Evolutionary conservation across 2,329 filamentous ascomycete genomes (phyloP).

Genomic region (Aspergillus hortae): DNA sequence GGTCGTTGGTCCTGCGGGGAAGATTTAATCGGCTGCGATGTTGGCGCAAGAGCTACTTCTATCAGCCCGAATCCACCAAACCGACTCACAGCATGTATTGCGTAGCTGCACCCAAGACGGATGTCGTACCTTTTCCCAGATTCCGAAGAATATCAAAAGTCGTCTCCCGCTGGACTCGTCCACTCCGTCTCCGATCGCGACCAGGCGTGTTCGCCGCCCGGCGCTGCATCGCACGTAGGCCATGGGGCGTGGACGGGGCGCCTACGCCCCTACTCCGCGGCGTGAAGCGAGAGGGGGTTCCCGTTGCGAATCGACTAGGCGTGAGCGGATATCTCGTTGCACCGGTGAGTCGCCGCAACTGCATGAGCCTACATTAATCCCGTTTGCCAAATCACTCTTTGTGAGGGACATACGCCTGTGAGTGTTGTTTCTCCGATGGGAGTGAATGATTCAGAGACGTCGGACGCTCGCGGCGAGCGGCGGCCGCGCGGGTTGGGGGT

Average conservation of each 20-base stretch:
- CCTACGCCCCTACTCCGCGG: constrained; percentile 28
- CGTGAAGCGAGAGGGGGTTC: constrained; percentile 34
- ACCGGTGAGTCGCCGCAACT: constrained; percentile 34
- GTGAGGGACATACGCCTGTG: constrained; percentile 19
- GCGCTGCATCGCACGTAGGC: constrained; percentile 52
- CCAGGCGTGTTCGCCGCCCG: constrained; percentile 51
- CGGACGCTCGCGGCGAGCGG: constrained; percentile 23
- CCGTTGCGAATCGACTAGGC: constrained; percentile 28
- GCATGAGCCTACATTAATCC: neutral
- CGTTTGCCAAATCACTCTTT: neutral
- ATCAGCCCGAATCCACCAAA: neutral
- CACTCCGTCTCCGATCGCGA: constrained; percentile 48
- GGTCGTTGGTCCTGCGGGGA: constrained; percentile 40
- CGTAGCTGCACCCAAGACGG: neutral
- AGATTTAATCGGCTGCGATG: constrained; percentile 44
- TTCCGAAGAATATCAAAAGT: constrained; percentile 53
- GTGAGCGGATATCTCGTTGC: constrained; percentile 33
- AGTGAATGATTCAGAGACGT: constrained; percentile 18
- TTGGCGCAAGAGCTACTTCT: constrained; percentile 46
- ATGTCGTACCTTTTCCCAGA: constrained; percentile 47
- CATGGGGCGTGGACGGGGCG: constrained; percentile 54
- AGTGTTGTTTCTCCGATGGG: constrained; percentile 27
- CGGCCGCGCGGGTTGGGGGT: constrained; percentile 27
- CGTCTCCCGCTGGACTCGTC: constrained; percentile 51
- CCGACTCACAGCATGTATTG: neutral